Evolutionary conservation across 176 grass and related monocot genomes (phyloP), one percentile per base, ranked within the genome.

Genomic region (Microstegium vimineum): DNA sequence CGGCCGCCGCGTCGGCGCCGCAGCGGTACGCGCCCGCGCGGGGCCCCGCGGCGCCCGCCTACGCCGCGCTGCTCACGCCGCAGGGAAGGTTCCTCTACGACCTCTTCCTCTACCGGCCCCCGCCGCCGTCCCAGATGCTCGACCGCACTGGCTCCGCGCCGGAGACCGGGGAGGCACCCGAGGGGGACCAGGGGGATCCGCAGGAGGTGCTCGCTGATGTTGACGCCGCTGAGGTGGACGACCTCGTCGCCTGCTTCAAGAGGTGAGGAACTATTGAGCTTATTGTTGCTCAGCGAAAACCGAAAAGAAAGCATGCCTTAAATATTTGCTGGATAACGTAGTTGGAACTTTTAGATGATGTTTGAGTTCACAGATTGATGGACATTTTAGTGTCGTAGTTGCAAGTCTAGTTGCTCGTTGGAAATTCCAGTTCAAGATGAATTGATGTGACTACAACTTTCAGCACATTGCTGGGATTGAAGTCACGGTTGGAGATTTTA

Each of bases 1-100:
- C 54, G 2, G 22, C 0, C 18, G 25, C 11, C 15, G 62, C 46
- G 1, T 2, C 85, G 8, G 0, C 79, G 17, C 42, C 47, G 79
- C 64, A 27, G 60, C 61, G 80, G 77, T 89, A 90, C 74, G 45
- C 85, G 1, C 84, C 90, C 22, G 75, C 88, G 36, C 77, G 78
- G 37, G 75, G 36, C 8, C 86, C 78, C 46, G n/a, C 92, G 22
- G 32, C 71, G 2, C 89, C 95, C 3, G 59, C 75, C 0, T 98
- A 98, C 86, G 88, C 95, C 3, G 89, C 95, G 10, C 81, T 98
- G 71, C 92, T 98, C 63, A 98, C 95, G 66, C 90, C 95, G 4
- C 92, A 98, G 83, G 95, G 95, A 0, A 56, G 90, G 42, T 95
- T 98, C 76, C 77, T 98, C 79, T 95, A 95, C 85, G 95, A 98